Evolutionary conservation across 23 red algal species (phyloP), one percentile per base, ranked within the genome.

Genomic region (Cyanidium caldarium): DNA sequence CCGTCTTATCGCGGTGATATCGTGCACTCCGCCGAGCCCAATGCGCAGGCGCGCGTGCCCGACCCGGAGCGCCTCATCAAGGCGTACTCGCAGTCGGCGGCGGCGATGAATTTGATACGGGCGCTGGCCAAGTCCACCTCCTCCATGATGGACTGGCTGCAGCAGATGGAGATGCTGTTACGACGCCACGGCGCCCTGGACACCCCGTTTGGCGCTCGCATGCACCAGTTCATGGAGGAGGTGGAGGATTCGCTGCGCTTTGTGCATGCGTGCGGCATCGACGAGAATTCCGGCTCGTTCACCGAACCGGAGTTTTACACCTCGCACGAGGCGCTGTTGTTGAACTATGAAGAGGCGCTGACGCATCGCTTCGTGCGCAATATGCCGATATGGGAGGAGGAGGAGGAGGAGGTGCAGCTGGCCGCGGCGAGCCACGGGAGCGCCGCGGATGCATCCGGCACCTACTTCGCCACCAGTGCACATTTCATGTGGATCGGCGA

Each of bases 401-500:
- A 28, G 10, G 7, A 21, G 3, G 7, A 28, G 51, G 31, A 61
- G 7, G n/a, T 16, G 21, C 10, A 28, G 3, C n/a, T 33, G 16
- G 33, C 58, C 2, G 58, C 5, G 14, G 33, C 17, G 17, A 1
- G 17, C 34, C 16, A 33, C 20, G 65, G 58, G 20, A 17, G 73
- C 70, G 56, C 12, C 35, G 20, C 35, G 21, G 67, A 34, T 72
- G 7, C 44, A 34, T 33, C 31, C 13, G 66, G 36, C 1, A 30
- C 35, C 38, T 46, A 38, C 33, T 98, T 69, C 39, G 66, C 68
- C 37, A 81, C 77, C 0, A 76, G 65, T 16, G 84, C 70, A 1
- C 84, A 86, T 39, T 76, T 98, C 43, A 39, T 88, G 51, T 98
- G 81, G 84, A 67, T 98, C 7, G 84, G 85, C 26, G 85, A 89